Evolutionary conservation across 2,329 filamentous ascomycete species (phyloP), one percentile per base, ranked within the genome.

Genomic region (Aureobasidium pullulans): DNA sequence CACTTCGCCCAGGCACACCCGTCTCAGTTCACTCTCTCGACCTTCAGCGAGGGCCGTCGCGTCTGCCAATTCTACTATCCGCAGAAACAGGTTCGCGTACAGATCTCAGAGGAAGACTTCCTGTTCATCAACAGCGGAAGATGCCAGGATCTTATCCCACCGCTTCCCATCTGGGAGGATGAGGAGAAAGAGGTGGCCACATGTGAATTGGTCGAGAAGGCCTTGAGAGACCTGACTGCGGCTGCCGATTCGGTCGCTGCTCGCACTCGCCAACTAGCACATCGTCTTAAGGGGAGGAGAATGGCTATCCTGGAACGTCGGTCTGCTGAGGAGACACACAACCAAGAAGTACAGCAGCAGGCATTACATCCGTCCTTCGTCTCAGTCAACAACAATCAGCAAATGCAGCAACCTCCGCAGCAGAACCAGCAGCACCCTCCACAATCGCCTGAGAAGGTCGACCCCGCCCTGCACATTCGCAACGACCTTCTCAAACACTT

Each of bases 31-130:
- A 81, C 84, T 36, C 76, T 95, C 54, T 84, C 84, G 58, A 84
- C 88, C 60, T 81, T 82, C 62, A 79, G 83, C 46, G 86, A 89
- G 64, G 87, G 88, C 19, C 76, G 82, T 57, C 82, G 87, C 48
- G 84, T 87, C 57, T 95, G 90, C 69, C 88, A 90, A 63, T 94
- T 96, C 71, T 84, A 86, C 68, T 72, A 72, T 50, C 70, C 71
- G 32, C 85, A 90, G 64, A 91, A 91, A 69, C 88, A 91, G 62
- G 82, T 86, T 64, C 83, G 88, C 49, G 87, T 95, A 8, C 89
- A 96, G 74, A 93, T 96, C 62, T 85, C 84, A 16, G 90, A 95
- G 71, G 90, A 95, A 70, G 90, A 96, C 70, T 96, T 87, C 79
- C 82, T 91, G 43, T 77, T 96, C 64, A 92, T 96, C 64, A 84